phyloP scores from a whole-genome alignment of 1,284 basidiomycete species.

The Pisolithus thermaeus region DNA sequence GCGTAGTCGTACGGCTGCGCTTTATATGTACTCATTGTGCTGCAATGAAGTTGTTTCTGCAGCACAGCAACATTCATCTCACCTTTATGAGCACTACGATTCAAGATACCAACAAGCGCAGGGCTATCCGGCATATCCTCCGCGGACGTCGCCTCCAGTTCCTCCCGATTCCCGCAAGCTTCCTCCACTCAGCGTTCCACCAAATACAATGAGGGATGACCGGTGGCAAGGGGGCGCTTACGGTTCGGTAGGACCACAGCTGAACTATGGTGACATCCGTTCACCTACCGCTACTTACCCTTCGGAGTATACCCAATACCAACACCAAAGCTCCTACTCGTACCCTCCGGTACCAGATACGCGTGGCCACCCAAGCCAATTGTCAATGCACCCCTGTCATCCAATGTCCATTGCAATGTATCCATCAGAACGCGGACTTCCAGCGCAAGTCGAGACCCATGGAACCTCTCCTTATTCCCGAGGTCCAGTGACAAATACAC shows the following conservation, averaged over 20 bases:
- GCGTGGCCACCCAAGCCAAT: slow-evolving; percentile 21
- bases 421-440: slow-evolving; percentile 25
- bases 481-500: slow-evolving; percentile 26
- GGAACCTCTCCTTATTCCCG: slow-evolving; percentile 40
- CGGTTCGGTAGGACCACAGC: slow-evolving; percentile 30
- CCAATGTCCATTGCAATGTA: slow-evolving; percentile 25
- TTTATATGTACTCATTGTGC: slow-evolving; percentile 6
- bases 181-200: slow-evolving; percentile 40
- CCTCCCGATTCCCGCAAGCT: slow-evolving; percentile 40
- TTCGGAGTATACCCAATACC: slow-evolving; percentile 36
- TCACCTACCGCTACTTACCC: slow-evolving; percentile 55
- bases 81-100: slow-evolving; percentile 53
- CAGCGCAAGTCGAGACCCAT: slow-evolving; percentile 29
- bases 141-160: slow-evolving; percentile 43
- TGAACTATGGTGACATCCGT: slow-evolving; percentile 39
- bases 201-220: slow-evolving; percentile 31
- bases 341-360: slow-evolving; percentile 32
- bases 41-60: slow-evolving; percentile 16
- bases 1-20: slow-evolving; percentile 34
- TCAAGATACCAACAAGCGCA: slow-evolving; percentile 46
- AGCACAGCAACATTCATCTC: slow-evolving; percentile 41
- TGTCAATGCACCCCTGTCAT: slow-evolving; percentile 25
- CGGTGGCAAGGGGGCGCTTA: slow-evolving; percentile 41
- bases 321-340: slow-evolving; percentile 30
- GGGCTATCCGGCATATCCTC: slow-evolving; percentile 42